These are phyloP conservation scores for Delonix regia DNA, from an alignment of 306 rosid species.

Conservation along the genomic window DNA sequence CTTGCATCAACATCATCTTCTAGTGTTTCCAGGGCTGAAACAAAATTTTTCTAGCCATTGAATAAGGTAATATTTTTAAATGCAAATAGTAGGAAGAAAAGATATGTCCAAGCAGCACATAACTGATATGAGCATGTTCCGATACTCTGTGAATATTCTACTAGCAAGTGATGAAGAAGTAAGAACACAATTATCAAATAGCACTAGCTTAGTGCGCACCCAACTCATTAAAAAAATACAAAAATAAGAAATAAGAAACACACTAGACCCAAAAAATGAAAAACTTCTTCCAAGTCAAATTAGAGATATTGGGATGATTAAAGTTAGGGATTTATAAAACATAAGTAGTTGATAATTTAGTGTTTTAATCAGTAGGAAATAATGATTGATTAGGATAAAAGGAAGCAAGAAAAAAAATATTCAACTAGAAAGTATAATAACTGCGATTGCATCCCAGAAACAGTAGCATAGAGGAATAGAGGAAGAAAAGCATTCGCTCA, in stretches of 20 bases:
- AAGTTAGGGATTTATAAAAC: background rate
- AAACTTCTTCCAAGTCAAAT: background rate
- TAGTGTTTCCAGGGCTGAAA: conserved; percentile 67
- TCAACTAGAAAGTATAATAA: background rate
- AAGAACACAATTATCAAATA: background rate
- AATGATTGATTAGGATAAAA: background rate
- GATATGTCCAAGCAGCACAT: conserved; percentile 14
- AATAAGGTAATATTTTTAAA: conserved; percentile 22
- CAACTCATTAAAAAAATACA: background rate
- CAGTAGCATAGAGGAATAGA: background rate
- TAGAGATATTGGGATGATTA: background rate
- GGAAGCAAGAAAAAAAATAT: background rate
- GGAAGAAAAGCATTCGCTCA: background rate
- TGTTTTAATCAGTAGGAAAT: background rate
- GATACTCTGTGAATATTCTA: conserved; percentile 1
- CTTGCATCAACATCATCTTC: conserved; percentile 74
- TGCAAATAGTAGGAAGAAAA: background rate
- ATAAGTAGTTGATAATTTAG: background rate
- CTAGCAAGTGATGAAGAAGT: conserved; percentile 13
- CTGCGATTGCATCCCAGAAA: background rate
- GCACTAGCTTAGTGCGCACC: background rate
- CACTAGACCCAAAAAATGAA: background rate
- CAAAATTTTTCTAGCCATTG: conserved; percentile 33
- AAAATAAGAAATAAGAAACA: background rate
- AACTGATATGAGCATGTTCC: no score